Evolutionary conservation across 257 asterid species (phyloP).

Genomic region (Fraxinus cuspidata): DNA sequence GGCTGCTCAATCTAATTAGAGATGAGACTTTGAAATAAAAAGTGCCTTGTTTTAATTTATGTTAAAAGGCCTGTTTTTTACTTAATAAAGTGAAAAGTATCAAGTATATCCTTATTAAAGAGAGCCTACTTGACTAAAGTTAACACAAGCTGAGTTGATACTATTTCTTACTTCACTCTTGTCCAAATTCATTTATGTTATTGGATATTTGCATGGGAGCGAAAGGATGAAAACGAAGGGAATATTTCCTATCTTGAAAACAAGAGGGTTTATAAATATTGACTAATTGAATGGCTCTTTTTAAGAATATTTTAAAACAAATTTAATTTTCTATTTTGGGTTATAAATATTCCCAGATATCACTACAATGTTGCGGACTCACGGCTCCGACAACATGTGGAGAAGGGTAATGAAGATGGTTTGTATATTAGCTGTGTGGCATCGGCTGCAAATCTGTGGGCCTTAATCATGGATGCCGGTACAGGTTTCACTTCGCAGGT

Average conservation of each 20-base stretch:
- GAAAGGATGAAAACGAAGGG: neutral
- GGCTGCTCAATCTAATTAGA: neutral
- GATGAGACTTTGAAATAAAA: too few species aligned
- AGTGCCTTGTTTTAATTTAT: neutral
- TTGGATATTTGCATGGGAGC: neutral
- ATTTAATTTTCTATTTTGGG: neutral
- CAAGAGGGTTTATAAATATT: neutral
- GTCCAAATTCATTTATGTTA: neutral
- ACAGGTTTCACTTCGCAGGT: constrained; percentile 88
- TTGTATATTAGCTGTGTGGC: constrained; percentile 93
- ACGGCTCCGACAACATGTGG: constrained; percentile 82
- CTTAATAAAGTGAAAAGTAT: neutral
- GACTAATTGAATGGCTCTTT: neutral
- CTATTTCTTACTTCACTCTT: neutral
- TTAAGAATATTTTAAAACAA: neutral
- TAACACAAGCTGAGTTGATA: neutral
- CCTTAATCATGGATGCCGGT: constrained; percentile 98
- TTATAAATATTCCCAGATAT: constrained; percentile 39
- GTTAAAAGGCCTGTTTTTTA: neutral
- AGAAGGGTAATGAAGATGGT: constrained; percentile 97
- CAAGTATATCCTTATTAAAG: neutral
- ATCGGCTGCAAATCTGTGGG: constrained; percentile 94
- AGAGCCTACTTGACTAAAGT: neutral
- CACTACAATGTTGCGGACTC: constrained; percentile 87
- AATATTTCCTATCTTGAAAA: neutral